phyloP scores from a whole-genome alignment of 2,329 filamentous ascomycete species.

The Metarhizium anisopliae region DNA sequence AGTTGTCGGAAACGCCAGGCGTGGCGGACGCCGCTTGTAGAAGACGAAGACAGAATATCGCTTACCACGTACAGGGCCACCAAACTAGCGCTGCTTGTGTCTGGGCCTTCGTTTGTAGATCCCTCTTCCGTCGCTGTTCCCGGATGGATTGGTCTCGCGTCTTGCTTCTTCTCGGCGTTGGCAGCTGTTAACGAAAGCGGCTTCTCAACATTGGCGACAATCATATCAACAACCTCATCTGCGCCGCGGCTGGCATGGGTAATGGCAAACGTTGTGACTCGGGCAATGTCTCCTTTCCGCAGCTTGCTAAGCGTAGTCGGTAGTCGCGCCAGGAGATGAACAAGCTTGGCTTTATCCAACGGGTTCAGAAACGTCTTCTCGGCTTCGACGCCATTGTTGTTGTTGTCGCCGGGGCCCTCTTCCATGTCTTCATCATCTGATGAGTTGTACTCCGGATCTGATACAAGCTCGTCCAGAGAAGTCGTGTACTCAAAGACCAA shows the following conservation, averaged over 20 bases:
- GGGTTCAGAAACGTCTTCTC: conserved; percentile 68
- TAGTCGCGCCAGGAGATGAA: conserved; percentile 73
- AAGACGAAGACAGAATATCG: conserved; percentile 72
- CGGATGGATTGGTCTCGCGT: conserved; percentile 22
- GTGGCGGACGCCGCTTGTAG: conserved; percentile 68
- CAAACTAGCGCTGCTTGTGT: conserved; percentile 65
- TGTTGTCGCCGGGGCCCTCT: conserved; percentile 45
- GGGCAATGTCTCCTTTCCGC: conserved; percentile 75
- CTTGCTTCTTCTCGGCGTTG: conserved; percentile 46
- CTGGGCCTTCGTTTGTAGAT: conserved; percentile 36
- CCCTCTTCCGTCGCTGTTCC: conserved; percentile 21
- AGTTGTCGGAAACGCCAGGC: conserved; percentile 80
- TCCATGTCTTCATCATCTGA: conserved; percentile 72
- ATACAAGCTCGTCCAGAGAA: conserved; percentile 67
- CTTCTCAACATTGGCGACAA: conserved; percentile 70
- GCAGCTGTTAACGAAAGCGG: conserved; percentile 68
- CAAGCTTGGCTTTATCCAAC: conserved; percentile 73
- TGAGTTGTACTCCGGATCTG: conserved; percentile 77
- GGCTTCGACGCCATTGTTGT: conserved; percentile 29
- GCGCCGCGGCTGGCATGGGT: conserved; percentile 76
- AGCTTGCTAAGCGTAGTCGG: conserved; percentile 67
- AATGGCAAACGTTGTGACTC: conserved; percentile 81
- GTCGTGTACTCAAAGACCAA: conserved; percentile 78
- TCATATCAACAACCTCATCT: conserved; percentile 84
- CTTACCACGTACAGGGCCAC: conserved; percentile 70